These are phyloP conservation scores for Boletus edulis DNA, from an alignment of 768 basidiomycete species.

Conservation along the genomic window DNA sequence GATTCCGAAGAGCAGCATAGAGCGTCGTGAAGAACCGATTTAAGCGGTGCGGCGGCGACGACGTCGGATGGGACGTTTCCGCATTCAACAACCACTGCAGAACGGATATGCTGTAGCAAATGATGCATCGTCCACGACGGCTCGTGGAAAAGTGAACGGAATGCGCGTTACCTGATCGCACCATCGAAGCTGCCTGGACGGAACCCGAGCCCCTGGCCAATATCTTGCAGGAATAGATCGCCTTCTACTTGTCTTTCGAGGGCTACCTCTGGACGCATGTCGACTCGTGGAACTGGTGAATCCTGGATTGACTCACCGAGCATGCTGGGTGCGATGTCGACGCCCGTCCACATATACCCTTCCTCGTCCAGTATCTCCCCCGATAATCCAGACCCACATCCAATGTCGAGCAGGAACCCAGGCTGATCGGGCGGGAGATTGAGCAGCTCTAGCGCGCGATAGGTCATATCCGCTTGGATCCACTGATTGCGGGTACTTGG, in stretches of 20 bases:
- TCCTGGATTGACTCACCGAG: conserved; percentile 56
- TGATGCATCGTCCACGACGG: background rate
- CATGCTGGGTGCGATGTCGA: conserved; percentile 97
- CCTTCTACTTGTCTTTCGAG: conserved; percentile 94
- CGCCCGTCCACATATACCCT: conserved; percentile 90
- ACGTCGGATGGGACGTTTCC: conserved; percentile 86
- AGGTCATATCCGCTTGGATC: conserved; percentile 97
- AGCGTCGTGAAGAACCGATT: conserved; percentile 91
- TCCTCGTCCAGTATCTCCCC: conserved; percentile 96
- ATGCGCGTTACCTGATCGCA: conserved; percentile 74
- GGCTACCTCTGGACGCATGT: conserved; percentile 71
- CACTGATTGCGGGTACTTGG: conserved; percentile 89
- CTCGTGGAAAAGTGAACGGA: background rate
- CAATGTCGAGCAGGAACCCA: conserved; percentile 89
- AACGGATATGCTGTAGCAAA: conserved; percentile 82
- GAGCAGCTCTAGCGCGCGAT: conserved; percentile 89
- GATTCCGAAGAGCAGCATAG: conserved; percentile 81
- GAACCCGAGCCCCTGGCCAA: conserved; percentile 97
- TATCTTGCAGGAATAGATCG: conserved; percentile 94
- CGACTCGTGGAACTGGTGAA: background rate
- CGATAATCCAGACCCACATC: conserved; percentile 94
- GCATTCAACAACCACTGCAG: conserved; percentile 98
- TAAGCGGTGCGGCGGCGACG: conserved; percentile 83
- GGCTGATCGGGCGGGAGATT: conserved; percentile 77
- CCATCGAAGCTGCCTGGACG: conserved; percentile 97